Base-by-base conservation (phyloP, 2,329 filamentous ascomycete species). In the Pseudocercospora cruenta region DNA sequence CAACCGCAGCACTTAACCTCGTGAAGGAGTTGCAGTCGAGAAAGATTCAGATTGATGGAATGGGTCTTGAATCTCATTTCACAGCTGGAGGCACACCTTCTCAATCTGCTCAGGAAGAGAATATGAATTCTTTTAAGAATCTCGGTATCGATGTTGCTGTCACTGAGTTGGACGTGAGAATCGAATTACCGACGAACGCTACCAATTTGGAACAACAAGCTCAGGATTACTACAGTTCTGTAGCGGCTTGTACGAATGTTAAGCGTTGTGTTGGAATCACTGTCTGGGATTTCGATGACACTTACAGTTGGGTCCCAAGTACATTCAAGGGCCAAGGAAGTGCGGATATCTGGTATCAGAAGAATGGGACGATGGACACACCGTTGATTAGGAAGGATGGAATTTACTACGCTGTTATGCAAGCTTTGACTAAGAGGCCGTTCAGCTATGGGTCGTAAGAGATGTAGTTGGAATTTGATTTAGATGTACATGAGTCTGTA, bases 121-220 rank as follows among this genome's bases (percentile, higher is more conserved):
- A 69, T 22, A 80, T 89, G 69, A 80, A 83, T 68, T 78, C 80
- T 0, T 85, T 87, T 58, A 84, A 83, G 2, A 73, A 73, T n/a
- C 77, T 85, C 22, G 82, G 81, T 19, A 81, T 85, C 21, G 86
- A 90, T 69, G 82, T 89, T 24, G 87, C 87, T 8, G 81, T 88
- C 62, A 90, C 87, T 1, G 88, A 90, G 78, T 81, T 90, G 19
- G 89, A 91, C 71, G 89, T 91, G 70, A 71, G 76, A 36, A 71
- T 78, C 33, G 68, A 55, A 31, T 72, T 73, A 1, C 76, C 77
- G 1, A 70, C 72, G 1, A 76, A 71, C 1, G 65, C 70, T 1
- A 66, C 68, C 0, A 72, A 72, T 12, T 63, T 75, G 16, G 60
- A 69, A 9, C 73, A 74, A 9, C 86, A 88, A 76, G 82, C 81